Evolutionary conservation across 352 stramenopile species (phyloP).

Genomic region (Phytophthora sojae): DNA sequence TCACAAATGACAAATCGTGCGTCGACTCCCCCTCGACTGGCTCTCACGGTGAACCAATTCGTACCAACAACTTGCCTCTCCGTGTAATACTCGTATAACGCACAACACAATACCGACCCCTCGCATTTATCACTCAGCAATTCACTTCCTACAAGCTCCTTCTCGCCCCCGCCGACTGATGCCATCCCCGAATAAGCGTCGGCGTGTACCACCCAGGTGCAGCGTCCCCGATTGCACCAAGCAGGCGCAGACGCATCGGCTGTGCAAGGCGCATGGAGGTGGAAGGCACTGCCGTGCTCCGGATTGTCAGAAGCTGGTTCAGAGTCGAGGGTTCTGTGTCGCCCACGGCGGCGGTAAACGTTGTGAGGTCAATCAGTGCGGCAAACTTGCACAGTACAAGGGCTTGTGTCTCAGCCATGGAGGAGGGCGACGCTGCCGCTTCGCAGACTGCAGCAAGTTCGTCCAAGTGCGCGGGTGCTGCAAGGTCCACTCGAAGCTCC

Average conservation of each 20-base stretch:
- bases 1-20: too few species aligned
- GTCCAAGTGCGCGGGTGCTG: slow-evolving; percentile 71
- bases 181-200: background rate
- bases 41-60: too few species aligned
- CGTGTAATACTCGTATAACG: too few species aligned
- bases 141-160: too few species aligned
- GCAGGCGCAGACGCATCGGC: slow-evolving; percentile 67
- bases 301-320: slow-evolving; percentile 70
- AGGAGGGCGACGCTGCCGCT: slow-evolving; percentile 59
- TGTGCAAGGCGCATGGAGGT: slow-evolving; percentile 80
- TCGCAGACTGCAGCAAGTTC: slow-evolving; percentile 73
- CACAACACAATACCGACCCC: too few species aligned
- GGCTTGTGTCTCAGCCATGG: slow-evolving; percentile 75
- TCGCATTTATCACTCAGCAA: too few species aligned
- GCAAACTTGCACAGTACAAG: slow-evolving; percentile 68
- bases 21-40: too few species aligned
- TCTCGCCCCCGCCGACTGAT: too few species aligned
- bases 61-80: too few species aligned
- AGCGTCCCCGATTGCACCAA: slow-evolving; percentile 63
- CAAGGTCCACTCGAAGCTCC: slow-evolving; percentile 69
- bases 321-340: slow-evolving; percentile 69
- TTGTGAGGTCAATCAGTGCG: slow-evolving; percentile 60
- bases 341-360: slow-evolving; percentile 66
- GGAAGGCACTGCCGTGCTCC: slow-evolving; percentile 66
- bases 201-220: slow-evolving; percentile 40